Conservation (phyloP, 73 alveolate species). For the Paramecium octaurelia region DNA sequence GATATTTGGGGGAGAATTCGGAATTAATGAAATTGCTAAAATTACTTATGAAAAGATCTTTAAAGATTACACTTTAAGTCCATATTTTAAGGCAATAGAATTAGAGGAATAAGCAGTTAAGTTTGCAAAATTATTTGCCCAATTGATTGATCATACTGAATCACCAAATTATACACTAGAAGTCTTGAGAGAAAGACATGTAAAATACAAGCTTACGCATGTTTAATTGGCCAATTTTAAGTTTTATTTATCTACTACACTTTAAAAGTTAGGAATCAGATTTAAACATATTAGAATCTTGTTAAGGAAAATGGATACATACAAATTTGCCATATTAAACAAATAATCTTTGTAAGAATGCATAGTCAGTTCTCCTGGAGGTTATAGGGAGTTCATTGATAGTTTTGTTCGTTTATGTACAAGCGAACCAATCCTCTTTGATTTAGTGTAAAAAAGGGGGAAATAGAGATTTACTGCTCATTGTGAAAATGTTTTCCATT, state of each 20-base stretch:
- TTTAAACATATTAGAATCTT: neutral
- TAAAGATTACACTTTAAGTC: constrained; percentile 15
- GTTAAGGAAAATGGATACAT: constrained; percentile 34
- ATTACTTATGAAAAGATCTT: neutral
- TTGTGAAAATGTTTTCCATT: constrained; percentile 20
- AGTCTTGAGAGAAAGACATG: constrained; percentile 44
- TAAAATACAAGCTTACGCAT: constrained; percentile 2
- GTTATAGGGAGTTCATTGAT: neutral
- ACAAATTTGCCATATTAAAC: neutral
- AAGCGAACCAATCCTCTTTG: constrained; percentile 16
- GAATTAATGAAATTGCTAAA: neutral
- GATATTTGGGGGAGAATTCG: constrained; percentile 13
- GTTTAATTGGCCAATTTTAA: constrained; percentile 31
- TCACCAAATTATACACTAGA: constrained; percentile 42
- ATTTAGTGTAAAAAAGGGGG: neutral
- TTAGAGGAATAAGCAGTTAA: constrained; percentile 22
- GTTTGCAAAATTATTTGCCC: constrained; percentile 21
- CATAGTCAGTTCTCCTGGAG: neutral
- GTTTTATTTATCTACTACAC: constrained; percentile 2
- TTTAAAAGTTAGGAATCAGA: neutral
- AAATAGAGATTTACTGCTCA: constrained; percentile 6
- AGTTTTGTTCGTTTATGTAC: neutral
- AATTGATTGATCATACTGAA: constrained; percentile 35
- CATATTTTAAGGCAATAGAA: neutral
- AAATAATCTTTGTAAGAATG: neutral